A percentile compares a stretch with the other conserved stretches of the same genome.
phyloP scores from a whole-genome alignment of 768 basidiomycete species.

The Hortiboletus flavorubellus region DNA sequence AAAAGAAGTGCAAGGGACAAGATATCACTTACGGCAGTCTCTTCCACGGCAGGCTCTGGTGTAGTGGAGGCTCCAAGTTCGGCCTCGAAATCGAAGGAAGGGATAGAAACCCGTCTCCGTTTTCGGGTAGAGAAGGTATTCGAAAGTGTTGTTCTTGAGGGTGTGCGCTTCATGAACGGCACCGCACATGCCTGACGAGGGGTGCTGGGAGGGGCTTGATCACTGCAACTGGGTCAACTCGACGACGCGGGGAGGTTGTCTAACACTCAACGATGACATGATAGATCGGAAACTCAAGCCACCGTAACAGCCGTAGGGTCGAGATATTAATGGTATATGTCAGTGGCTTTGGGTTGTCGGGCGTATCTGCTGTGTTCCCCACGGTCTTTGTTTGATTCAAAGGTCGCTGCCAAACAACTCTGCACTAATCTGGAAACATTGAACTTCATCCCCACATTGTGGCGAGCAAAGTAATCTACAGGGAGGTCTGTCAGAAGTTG shows the following conservation, averaged over 20 bases:
- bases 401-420: constrained; percentile 28
- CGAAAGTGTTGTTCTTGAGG: constrained; percentile 37
- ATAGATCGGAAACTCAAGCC: background rate
- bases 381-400: constrained; percentile 26
- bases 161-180: constrained; percentile 35
- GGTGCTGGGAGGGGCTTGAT: constrained; percentile 23
- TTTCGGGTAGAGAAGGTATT: constrained; percentile 41
- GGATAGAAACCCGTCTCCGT: constrained; percentile 40
- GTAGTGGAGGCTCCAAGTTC: constrained; percentile 26
- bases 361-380: background rate
- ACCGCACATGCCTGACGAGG: constrained; percentile 25
- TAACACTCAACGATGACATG: constrained; percentile 33
- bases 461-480: background rate
- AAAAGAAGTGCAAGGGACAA: background rate
- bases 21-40: constrained; percentile 26
- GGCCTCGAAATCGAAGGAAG: constrained; percentile 36
- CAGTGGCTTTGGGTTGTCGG: constrained; percentile 1
- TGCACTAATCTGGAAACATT: constrained; percentile 1
- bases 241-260: constrained; percentile 2
- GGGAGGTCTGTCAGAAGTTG: background rate
- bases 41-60: constrained; percentile 22
- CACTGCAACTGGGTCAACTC: constrained; percentile 23
- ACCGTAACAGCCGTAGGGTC: background rate
- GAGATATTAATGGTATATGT: background rate
- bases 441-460: too few relatives aligned